These are phyloP conservation scores for Pseudogymnoascus verrucosus DNA, from an alignment of 2,329 filamentous ascomycete genomes.

Conservation along the genomic window DNA sequence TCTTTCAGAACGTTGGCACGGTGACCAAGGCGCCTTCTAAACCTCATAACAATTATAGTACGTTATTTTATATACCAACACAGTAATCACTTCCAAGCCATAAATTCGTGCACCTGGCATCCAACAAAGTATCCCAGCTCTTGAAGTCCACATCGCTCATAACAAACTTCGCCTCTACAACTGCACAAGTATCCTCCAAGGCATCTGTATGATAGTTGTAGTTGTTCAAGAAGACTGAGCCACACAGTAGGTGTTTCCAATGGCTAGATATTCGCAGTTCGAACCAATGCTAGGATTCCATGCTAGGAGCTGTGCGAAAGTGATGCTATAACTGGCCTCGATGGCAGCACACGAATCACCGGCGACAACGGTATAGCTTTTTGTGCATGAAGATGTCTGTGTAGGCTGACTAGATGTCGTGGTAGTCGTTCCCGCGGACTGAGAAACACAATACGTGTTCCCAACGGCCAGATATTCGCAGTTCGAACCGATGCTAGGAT, in stretches of 20 bases:
- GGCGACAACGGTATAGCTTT: constrained; percentile 21
- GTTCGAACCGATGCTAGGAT: constrained; percentile 15
- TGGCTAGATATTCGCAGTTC: constrained; percentile 20
- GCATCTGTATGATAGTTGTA: constrained; percentile 10
- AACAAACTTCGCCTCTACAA: background rate
- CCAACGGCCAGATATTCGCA: constrained; percentile 19
- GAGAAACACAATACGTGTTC: constrained; percentile 23
- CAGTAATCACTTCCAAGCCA: background rate
- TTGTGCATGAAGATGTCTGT: constrained; percentile 26
- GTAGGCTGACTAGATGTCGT: constrained; percentile 21
- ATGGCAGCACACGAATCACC: constrained; percentile 24
- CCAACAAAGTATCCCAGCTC: background rate
- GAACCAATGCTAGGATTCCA: constrained; percentile 20
- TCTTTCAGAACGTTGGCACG: background rate
- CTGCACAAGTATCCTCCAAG: background rate
- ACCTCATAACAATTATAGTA: background rate
- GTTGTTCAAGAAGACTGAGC: background rate
- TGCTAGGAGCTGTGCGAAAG: constrained; percentile 20
- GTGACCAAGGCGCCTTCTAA: background rate
- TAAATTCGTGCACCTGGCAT: background rate
- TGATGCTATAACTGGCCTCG: constrained; percentile 18
- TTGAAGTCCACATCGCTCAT: background rate
- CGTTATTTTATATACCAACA: background rate
- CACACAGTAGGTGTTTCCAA: constrained; percentile 24
- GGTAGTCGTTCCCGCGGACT: background rate